Evolutionary conservation across 805 yeast species (phyloP), one percentile per base, ranked within the genome.

Genomic region (Teunomyces stri): DNA sequence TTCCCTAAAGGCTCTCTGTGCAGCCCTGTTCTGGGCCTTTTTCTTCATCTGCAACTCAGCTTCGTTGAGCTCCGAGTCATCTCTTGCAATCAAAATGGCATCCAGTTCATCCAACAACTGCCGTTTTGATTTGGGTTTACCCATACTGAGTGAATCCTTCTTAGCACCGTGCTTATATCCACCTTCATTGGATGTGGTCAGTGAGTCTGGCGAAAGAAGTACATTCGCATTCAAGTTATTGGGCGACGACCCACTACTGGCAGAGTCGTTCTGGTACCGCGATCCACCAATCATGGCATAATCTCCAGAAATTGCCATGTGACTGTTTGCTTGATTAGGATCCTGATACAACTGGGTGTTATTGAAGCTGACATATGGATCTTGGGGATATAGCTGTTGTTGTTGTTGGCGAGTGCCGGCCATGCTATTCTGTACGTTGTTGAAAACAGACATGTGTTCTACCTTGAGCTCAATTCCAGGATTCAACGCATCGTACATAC

Each of bases 1-100:
- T 64, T 87, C 91, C 51, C 96, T 72, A 65, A 87, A 89, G 2
- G 96, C 96, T 54, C 90, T 73, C 66, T 89, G 96, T 1, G 96
- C 96, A 9, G 91, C 91, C 57, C 96, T 72, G 60, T 88, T 87
- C 61, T 85, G 94, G 2, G 89, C 89, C 59, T 82, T 86, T 44
- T 87, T 76, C 61, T 80, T 82, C 52, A 76, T 69, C 15, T 74
- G 75, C 5, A 79, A 56, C 50, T 81, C 72, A 16, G 63, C 67
- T 46, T 71, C 75, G 9, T 59, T 61, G 38, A 72, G 57, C 35
- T 66, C 66, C 4, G 69, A 55, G 46, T 70, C 76, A 50, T 71
- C 76, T 47, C 51, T 59, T 18, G 69, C 57, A 34, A 72, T 61
- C 30, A 71, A 57, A 33, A 60, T 56, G 28, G 71, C 67, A 52